Conservation (phyloP, 768 basidiomycete genomes). For the Boletus speciosus region DNA sequence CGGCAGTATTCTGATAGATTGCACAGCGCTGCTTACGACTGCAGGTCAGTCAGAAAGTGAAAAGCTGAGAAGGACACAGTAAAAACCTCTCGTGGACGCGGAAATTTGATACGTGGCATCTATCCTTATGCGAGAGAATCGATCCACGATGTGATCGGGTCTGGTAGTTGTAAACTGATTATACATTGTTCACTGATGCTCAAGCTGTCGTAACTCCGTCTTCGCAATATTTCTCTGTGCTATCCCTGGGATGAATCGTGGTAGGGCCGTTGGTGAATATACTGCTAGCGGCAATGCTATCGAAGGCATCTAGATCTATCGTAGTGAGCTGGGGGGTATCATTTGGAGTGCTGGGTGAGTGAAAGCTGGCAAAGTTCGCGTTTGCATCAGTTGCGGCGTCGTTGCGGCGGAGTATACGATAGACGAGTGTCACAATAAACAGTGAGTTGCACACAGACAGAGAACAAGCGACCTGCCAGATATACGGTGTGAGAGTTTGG, state of each 20-base stretch:
- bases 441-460: constrained; percentile 14
- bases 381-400: not conserved
- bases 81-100: constrained; percentile 11
- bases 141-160: no score
- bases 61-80: not conserved
- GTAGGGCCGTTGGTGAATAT: not conserved
- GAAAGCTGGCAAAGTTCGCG: not conserved
- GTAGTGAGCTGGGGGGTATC: constrained; percentile 9
- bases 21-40: constrained; percentile 8
- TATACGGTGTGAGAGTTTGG: not conserved
- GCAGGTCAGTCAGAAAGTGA: not conserved
- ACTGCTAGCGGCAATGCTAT: not conserved
- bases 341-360: not conserved
- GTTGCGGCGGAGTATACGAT: constrained; percentile 3
- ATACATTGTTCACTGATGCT: not conserved
- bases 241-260: not conserved
- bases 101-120: constrained; percentile 3
- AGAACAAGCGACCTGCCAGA: constrained; percentile 14
- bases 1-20: constrained; percentile 11
- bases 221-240: not conserved
- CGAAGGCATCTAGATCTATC: constrained; percentile 2
- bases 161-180: not conserved
- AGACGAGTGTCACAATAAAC: constrained; percentile 7
- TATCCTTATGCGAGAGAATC: constrained; percentile 1
- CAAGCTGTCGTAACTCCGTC: not conserved